A percentile compares a stretch with the other conserved stretches of the same genome.
Conservation (phyloP, 257 asterid genomes). For the Vinca minor region DNA sequence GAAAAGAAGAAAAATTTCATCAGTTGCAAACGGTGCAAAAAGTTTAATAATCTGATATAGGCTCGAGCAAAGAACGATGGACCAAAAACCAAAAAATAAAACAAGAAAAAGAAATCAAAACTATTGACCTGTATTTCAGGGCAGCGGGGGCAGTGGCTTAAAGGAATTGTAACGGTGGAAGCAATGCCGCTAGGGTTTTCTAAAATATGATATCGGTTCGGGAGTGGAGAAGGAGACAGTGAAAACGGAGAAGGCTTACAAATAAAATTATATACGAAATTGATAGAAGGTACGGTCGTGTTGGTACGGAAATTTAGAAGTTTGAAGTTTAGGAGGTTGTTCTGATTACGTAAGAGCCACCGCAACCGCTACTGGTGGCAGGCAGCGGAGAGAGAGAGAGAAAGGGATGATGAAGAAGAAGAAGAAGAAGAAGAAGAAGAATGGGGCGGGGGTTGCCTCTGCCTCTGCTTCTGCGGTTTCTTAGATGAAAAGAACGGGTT, state of each 20-base stretch:
- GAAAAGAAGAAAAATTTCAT: background rate
- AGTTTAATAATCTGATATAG: background rate
- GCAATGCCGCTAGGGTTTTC: conserved; percentile 10
- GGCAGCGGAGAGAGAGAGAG: too few relatives aligned
- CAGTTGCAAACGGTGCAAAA: background rate
- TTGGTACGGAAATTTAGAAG: too few relatives aligned
- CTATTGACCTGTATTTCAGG: background rate
- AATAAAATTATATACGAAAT: too few relatives aligned
- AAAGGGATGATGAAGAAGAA: too few relatives aligned
- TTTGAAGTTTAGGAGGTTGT: background rate
- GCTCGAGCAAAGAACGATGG: background rate
- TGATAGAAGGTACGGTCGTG: too few relatives aligned
- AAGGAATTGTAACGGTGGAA: background rate
- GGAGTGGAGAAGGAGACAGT: background rate
- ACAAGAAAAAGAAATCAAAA: too few relatives aligned
- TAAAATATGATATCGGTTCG: background rate
- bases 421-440: too few relatives aligned
- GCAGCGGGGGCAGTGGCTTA: too few relatives aligned
- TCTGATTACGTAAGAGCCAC: too few relatives aligned
- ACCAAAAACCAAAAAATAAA: background rate
- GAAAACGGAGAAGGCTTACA: background rate
- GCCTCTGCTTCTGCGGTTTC: conserved; percentile 45
- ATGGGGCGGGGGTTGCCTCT: too few relatives aligned
- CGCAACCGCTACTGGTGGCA: too few relatives aligned
- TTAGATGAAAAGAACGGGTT: conserved; percentile 26